Evolutionary conservation across 352 stramenopile genomes (phyloP).

Genomic region (Phytophthora cactorum): DNA sequence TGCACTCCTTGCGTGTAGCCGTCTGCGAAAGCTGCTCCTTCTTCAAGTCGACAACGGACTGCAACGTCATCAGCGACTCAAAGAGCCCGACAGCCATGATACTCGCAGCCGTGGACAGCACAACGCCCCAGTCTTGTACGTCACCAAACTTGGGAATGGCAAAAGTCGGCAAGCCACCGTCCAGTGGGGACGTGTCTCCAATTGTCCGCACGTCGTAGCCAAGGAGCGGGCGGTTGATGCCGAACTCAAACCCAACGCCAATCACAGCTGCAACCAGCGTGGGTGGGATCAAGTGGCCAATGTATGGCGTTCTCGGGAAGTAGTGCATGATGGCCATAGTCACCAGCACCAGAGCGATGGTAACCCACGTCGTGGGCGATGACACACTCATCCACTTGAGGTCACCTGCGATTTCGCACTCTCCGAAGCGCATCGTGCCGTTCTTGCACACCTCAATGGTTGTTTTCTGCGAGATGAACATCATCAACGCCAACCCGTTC

Average conservation of each 20-base stretch:
- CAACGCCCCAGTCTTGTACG: constrained; percentile 67
- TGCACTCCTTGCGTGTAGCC: constrained; percentile 76
- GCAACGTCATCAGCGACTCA: constrained; percentile 95
- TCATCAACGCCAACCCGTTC: constrained; percentile 95
- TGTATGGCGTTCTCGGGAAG: constrained; percentile 63
- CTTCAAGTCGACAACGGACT: constrained; percentile 92
- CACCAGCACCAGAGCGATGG: constrained; percentile 68
- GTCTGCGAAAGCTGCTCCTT: constrained; percentile 71
- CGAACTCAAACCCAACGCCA: constrained; percentile 87
- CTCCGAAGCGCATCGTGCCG: constrained; percentile 64
- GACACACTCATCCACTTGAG: constrained; percentile 79
- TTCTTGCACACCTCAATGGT: constrained; percentile 88
- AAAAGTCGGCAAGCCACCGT: constrained; percentile 61
- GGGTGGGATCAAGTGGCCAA: constrained; percentile 77
- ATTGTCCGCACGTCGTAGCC: constrained; percentile 82
- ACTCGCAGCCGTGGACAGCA: constrained; percentile 89
- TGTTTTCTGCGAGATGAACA: constrained; percentile 94
- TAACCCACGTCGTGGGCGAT: constrained; percentile 65
- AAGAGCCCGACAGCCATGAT: constrained; percentile 93
- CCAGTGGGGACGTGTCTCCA: constrained; percentile 68
- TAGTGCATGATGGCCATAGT: constrained; percentile 91
- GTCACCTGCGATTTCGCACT: constrained; percentile 72
- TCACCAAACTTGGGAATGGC: constrained; percentile 49
- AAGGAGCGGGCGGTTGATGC: constrained; percentile 80
- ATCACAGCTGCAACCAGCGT: constrained; percentile 83